These are phyloP conservation scores for Wickerhamiella azyma DNA, from an alignment of 805 yeast genomes.

Conservation along the genomic window DNA sequence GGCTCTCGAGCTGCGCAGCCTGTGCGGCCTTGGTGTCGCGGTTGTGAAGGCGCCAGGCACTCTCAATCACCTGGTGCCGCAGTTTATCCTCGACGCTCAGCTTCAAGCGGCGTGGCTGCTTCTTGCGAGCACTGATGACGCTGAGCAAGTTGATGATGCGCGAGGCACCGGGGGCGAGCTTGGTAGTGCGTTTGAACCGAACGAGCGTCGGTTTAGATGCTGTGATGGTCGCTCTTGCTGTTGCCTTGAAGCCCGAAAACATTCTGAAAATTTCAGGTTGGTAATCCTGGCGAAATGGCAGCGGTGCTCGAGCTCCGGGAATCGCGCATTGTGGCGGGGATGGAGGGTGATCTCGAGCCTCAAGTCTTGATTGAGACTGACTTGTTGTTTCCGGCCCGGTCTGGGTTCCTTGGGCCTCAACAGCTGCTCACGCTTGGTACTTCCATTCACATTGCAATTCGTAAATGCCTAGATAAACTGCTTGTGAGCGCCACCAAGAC, in stretches of 20 bases:
- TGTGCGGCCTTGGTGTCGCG: constrained; percentile 36
- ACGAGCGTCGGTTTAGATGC: constrained; percentile 10
- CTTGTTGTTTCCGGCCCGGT: constrained; percentile 2
- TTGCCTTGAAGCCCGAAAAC: constrained; percentile 5
- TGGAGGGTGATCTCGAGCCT: constrained; percentile 10
- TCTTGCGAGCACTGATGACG: constrained; percentile 74
- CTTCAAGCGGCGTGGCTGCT: constrained; percentile 71
- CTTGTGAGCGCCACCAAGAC: constrained; percentile 10
- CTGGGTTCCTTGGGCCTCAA: not conserved
- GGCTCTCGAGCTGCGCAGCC: constrained; percentile 30
- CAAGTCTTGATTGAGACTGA: not conserved
- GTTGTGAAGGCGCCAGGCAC: constrained; percentile 64
- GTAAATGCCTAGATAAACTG: constrained; percentile 10
- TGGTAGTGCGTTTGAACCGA: constrained; percentile 37
- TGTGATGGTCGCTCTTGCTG: constrained; percentile 3
- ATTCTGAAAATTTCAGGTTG: not conserved
- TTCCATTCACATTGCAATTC: constrained; percentile 9
- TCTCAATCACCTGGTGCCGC: constrained; percentile 68
- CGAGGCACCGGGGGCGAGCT: constrained; percentile 35
- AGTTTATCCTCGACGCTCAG: constrained; percentile 67
- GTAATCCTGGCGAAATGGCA: not conserved
- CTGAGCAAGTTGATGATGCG: constrained; percentile 48
- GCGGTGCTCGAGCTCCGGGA: constrained; percentile 11
- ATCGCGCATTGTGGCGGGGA: constrained; percentile 11
- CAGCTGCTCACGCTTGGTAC: not conserved